Evolutionary conservation across 306 rosid genomes (phyloP), one percentile per base, ranked within the genome.

Genomic region (Lathyrus tuberosus): DNA sequence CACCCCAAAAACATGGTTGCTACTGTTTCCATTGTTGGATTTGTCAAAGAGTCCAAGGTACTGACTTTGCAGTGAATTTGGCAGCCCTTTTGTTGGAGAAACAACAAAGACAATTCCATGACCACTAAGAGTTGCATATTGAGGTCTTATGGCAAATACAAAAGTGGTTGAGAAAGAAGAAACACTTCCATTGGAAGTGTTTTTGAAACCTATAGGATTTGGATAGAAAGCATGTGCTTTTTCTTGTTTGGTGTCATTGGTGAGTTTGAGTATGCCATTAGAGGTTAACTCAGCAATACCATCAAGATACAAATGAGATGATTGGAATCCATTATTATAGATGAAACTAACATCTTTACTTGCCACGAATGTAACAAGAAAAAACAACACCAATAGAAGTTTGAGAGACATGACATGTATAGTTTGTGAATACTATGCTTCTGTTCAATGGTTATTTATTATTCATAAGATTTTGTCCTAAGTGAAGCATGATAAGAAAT

Each of bases 41-140:
- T 16, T 1, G 26, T 79, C 72, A 42, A 90, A 84, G 1, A 90
- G 78, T 53, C 96, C 96, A 44, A 90, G 80, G 77, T 62, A 79
- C 48, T 79, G 84, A 51, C 79, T 75, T 3, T 81, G 77, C 0
- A 66, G 30, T 67, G 88, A 79, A 40, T 73, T 11, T 0, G 85
- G 85, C 9, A 84, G 66, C 22, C 79, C 85, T 46, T 52, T 82
- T 2, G 86, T 57, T 3, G 91, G 89, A 14, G 94, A 40, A 24
- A 90, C 35, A 4, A 81, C 82, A 43, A 87, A 86, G 12, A 85
- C 89, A 5, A 86, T 80, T 6, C 94, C 96, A 48, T 87, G 87
- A 16, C 91, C 87, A 54, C 89, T 65, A 17, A 86, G 69, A 63
- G 42, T 44, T 12, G 77, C 59, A 18, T 61, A 74, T 49, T 73